Percentiles rank a stretch among this genome's conserved stretches.
Conservation (phyloP, 495 filamentous ascomycete genomes). For the Penicillium simplicissimum region DNA sequence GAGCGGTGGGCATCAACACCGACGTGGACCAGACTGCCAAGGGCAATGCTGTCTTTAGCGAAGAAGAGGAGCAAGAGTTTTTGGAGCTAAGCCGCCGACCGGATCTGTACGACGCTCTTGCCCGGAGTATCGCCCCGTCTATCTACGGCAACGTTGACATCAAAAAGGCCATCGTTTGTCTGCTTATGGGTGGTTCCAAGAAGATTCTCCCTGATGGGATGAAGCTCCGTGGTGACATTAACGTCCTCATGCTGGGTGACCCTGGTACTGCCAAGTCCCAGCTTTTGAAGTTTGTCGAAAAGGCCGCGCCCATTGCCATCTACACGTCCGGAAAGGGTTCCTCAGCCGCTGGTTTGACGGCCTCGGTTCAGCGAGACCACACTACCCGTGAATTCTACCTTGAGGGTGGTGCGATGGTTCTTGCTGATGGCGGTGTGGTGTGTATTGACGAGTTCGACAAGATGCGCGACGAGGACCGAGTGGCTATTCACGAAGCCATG, state of each 20-base stretch:
- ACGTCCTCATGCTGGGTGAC: constrained; percentile 95
- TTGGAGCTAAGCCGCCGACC: constrained; percentile 87
- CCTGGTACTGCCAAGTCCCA: constrained; percentile 99
- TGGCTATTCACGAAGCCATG: constrained; percentile 99
- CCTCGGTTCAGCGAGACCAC: constrained; percentile 91
- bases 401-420: constrained; percentile 98
- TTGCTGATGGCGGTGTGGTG: constrained; percentile 95
- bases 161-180: constrained; percentile 97
- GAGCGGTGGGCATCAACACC: constrained; percentile 87
- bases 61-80: constrained; percentile 97
- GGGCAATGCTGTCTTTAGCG: constrained; percentile 81
- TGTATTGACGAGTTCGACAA: constrained; percentile 99
- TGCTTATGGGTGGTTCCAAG: constrained; percentile 94
- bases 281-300: constrained; percentile 95
- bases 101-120: constrained; percentile 87
- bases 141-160: constrained; percentile 97
- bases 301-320: constrained; percentile 94
- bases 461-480: constrained; percentile 98
- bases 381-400: constrained; percentile 96
- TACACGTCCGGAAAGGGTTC: constrained; percentile 99
- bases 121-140: constrained; percentile 91
- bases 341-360: constrained; percentile 95
- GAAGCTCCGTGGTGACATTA: constrained; percentile 98
- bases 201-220: constrained; percentile 99
- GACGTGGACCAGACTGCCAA: constrained; percentile 90